A percentile compares a stretch with the other conserved stretches of the same genome.
Conservation (phyloP, 2,329 filamentous ascomycete species). For the Iodosphaeria phyllophila region DNA sequence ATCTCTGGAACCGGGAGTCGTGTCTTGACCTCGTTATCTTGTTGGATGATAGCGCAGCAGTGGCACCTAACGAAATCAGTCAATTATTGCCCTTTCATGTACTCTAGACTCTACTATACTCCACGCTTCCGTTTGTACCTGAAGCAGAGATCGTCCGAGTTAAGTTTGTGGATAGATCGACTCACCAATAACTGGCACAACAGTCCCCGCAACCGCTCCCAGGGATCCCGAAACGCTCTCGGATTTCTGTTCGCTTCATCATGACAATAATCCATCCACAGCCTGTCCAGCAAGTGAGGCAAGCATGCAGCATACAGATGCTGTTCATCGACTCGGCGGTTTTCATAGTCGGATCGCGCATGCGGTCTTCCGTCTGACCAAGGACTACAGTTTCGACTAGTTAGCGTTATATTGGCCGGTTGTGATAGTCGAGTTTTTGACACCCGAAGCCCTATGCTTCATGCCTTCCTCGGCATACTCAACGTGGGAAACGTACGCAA, state of each 20-base stretch:
- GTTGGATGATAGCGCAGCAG: slow-evolving; percentile 37
- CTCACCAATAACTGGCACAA: slow-evolving; percentile 34
- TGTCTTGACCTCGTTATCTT: slow-evolving; percentile 31
- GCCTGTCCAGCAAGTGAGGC: slow-evolving; percentile 19
- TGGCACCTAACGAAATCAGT: no score
- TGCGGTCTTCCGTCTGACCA: slow-evolving; percentile 23
- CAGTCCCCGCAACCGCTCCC: slow-evolving; percentile 29
- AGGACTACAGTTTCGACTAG: slow-evolving; percentile 14
- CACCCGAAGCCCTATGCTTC: no score
- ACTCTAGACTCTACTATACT: no score
- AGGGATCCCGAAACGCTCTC: slow-evolving; percentile 31
- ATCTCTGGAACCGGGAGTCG: slow-evolving; percentile 10
- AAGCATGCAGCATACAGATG: slow-evolving; percentile 22
- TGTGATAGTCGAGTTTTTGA: no score
- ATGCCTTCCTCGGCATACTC: no score
- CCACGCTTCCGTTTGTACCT: no score
- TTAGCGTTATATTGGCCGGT: not conserved
- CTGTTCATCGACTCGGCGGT: slow-evolving; percentile 19
- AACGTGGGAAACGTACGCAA: slow-evolving; percentile 18
- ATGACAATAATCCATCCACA: slow-evolving; percentile 26
- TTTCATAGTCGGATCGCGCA: slow-evolving; percentile 22
- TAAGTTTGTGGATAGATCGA: no score
- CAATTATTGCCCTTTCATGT: no score
- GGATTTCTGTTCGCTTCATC: slow-evolving; percentile 33
- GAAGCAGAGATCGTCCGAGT: no score